Evolutionary conservation across 73 alveolate genomes (phyloP).

Genomic region (Stentor coeruleus): DNA sequence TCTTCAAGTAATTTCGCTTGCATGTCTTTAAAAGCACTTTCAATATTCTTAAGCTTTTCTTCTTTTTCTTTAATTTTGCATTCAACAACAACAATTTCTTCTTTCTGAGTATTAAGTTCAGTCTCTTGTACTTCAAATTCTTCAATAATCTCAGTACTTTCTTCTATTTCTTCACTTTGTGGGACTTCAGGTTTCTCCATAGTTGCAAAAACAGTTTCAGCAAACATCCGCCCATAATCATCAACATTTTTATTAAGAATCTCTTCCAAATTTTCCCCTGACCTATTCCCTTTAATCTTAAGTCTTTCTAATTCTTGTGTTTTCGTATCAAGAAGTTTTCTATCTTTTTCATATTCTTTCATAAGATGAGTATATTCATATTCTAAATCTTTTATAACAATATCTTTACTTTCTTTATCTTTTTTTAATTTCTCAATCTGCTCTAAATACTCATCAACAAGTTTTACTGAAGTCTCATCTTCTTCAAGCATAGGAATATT

Average conservation of each 20-base stretch:
- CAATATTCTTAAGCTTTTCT: conserved; percentile 11
- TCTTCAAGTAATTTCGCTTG: conserved; percentile 8
- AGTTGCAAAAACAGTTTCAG: conserved; percentile 10
- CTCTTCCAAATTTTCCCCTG: neutral
- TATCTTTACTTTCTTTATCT: conserved; percentile 30
- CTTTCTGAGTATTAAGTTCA: neutral
- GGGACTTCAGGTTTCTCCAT: neutral
- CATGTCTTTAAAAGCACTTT: neutral
- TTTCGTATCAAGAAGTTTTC: conserved; percentile 31
- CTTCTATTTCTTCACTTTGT: conserved; percentile 1
- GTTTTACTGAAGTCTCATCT: neutral
- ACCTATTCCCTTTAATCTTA: conserved; percentile 18
- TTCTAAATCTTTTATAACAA: conserved; percentile 31
- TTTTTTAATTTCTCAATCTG: conserved; percentile 39
- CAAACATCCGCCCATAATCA: neutral
- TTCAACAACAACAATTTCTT: conserved; percentile 14
- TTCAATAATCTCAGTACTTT: neutral
- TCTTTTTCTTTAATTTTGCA: conserved; percentile 20
- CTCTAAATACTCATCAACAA: conserved; percentile 45
- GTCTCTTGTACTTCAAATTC: neutral
- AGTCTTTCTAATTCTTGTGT: conserved; percentile 48
- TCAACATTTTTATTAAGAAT: neutral
- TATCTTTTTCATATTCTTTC: conserved; percentile 36
- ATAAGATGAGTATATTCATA: conserved; percentile 35
- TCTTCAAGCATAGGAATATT: neutral